These are phyloP conservation scores for Silybum marianum DNA, from an alignment of 129 eudicot species.

Conservation along the genomic window DNA sequence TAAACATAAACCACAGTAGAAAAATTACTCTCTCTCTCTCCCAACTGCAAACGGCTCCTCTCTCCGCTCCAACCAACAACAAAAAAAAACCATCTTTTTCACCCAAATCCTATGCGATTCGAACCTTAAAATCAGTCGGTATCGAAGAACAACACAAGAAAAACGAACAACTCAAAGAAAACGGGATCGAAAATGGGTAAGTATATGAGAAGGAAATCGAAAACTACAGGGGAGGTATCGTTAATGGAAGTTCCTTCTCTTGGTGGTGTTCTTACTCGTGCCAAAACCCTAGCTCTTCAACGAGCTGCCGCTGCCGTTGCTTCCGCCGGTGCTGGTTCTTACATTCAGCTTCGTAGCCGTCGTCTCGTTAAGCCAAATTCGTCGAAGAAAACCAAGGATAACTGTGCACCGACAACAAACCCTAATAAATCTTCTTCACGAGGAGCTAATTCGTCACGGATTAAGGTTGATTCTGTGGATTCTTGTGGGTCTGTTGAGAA, in stretches of 20 bases:
- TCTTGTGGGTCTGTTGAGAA: conserved; percentile 20
- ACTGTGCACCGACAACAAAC: conserved; percentile 1
- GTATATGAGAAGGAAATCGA: conserved; percentile 59
- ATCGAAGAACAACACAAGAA: neutral
- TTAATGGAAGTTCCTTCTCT: conserved; percentile 39
- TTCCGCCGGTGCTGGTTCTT: conserved; percentile 35
- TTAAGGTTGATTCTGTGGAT: conserved; percentile 5
- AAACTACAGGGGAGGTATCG: conserved; percentile 31
- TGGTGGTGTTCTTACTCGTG: conserved; percentile 71
- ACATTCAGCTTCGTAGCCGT: conserved; percentile 66
- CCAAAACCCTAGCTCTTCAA: conserved; percentile 71
- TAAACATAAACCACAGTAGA: neutral
- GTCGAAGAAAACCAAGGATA: conserved; percentile 12
- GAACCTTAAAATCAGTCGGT: neutral
- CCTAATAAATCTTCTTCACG: conserved; percentile 25
- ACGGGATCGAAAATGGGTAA: conserved; percentile 46
- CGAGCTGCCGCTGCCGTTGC: conserved; percentile 18
- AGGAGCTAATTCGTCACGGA: conserved; percentile 8
- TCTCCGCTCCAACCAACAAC: conserved; percentile 36
- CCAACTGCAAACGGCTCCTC: conserved; percentile 37
- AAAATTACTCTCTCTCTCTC: conserved; percentile 3
- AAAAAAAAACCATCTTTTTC: conserved; percentile 7
- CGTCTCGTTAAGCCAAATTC: conserved; percentile 47
- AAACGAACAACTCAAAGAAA: neutral
- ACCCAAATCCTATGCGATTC: conserved; percentile 8